Percentiles rank a stretch among this genome's conserved stretches.
phyloP scores from a whole-genome alignment of 192 early-diverging fungal species.

The Podochytrium sp. region DNA sequence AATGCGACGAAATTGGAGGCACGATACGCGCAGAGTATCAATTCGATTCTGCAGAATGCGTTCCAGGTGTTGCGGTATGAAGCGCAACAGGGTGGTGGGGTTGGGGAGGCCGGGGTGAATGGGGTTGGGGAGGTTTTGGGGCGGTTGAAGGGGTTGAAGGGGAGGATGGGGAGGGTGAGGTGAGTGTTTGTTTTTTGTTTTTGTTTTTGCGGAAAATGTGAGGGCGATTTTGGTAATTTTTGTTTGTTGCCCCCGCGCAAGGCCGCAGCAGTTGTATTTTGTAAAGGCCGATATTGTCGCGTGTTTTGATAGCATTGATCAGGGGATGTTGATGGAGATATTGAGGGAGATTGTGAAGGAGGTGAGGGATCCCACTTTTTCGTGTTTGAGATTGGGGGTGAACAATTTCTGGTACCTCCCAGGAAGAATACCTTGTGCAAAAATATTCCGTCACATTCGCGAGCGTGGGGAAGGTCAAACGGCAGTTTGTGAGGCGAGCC shows the following conservation, averaged over 20 bases:
- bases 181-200: neutral
- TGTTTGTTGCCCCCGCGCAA: slow-evolving; percentile 3
- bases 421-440: slow-evolving; percentile 75
- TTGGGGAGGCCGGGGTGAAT: slow-evolving; percentile 30
- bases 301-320: slow-evolving; percentile 85
- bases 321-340: slow-evolving; percentile 64
- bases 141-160: slow-evolving; percentile 34
- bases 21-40: slow-evolving; percentile 45
- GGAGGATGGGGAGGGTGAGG: slow-evolving; percentile 30
- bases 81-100: slow-evolving; percentile 24
- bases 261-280: slow-evolving; percentile 62
- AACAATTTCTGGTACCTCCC: neutral
- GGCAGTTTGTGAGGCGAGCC: slow-evolving; percentile 38
- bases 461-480: slow-evolving; percentile 37
- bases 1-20: neutral
- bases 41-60: slow-evolving; percentile 56
- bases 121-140: slow-evolving; percentile 49
- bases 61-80: slow-evolving; percentile 63
- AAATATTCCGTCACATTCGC: slow-evolving; percentile 59
- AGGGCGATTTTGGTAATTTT: neutral
- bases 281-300: slow-evolving; percentile 81
- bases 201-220: no score
- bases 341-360: slow-evolving; percentile 54
- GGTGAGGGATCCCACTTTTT: slow-evolving; percentile 35
- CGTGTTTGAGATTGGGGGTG: neutral